Conservation (phyloP, 2,329 filamentous ascomycete genomes). For the Gaeumannomyces tritici region DNA sequence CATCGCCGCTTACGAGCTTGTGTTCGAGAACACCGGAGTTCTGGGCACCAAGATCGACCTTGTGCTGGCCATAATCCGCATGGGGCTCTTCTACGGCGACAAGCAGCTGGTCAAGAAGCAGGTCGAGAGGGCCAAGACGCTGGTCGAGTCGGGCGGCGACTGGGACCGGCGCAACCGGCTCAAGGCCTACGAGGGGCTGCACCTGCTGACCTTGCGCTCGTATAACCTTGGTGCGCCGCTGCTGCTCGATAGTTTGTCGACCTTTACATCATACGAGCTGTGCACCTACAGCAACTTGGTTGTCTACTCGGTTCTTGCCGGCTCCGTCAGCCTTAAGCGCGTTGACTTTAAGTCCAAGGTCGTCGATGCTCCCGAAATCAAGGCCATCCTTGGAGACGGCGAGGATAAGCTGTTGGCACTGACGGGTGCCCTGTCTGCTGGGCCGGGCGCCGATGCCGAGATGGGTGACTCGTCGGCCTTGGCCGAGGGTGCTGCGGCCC, state of each 20-base stretch:
- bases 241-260: conserved; percentile 92
- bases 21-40: conserved; percentile 96
- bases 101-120: conserved; percentile 88
- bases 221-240: conserved; percentile 85
- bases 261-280: conserved; percentile 96
- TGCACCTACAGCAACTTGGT: conserved; percentile 95
- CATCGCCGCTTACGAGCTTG: conserved; percentile 80
- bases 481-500: conserved; percentile 19
- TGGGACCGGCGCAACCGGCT: conserved; percentile 97
- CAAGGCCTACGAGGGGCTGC: conserved; percentile 95
- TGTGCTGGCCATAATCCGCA: conserved; percentile 89
- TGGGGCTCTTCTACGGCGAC: conserved; percentile 94
- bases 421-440: conserved; percentile 69
- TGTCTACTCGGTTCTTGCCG: conserved; percentile 89
- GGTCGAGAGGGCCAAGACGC: conserved; percentile 75
- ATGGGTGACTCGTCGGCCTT: conserved; percentile 45
- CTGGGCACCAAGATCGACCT: conserved; percentile 96
- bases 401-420: conserved; percentile 82
- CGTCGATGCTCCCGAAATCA: conserved; percentile 96
- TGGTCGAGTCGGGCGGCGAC: conserved; percentile 92
- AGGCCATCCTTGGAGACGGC: conserved; percentile 83
- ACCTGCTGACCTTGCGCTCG: conserved; percentile 84
- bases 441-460: conserved; percentile 71
- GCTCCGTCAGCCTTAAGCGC: conserved; percentile 87
- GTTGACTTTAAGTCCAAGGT: conserved; percentile 99